Evolutionary conservation across 257 asterid species (phyloP), one percentile per base, ranked within the genome.

Genomic region (Capsicum chinense): DNA sequence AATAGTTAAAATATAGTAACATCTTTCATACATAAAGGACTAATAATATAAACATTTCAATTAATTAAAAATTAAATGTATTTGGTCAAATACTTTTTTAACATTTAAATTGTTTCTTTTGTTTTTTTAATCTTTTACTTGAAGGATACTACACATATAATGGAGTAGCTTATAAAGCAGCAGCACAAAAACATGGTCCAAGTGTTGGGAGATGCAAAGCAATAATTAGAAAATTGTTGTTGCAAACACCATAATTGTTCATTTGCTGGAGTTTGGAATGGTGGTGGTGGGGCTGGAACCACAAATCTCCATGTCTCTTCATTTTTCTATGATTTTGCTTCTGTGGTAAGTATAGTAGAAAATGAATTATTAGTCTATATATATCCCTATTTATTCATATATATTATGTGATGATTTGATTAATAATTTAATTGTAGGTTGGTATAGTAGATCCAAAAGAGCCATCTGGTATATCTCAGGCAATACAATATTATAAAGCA

Each of bases 201-300:
- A 52, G 58, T 85, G 2, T 83, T 19, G 39, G 66, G 59, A 80
- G 44, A 59, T 86, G 89, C 74, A 12, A 64, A 7, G 70, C 47
- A 79, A 3, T 62, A 56, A 66, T 80, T 15, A 50, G 14, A n/a
- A 84, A 86, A 42, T 78, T 10, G 0, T 58, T 86, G 44, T 50
- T 86, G 89, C 54, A 7, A 21, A 5, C 67, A 86, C 85, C 19
- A 58, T 39, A 62, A 70, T 1, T 86, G 89, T 84, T 80, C 89
- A 69, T 86, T 86, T 56, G 83, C 78, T 52, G 89, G 89, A n/a
- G 85, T 86, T 15, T 86, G 89, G 89, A 86, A 81, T n/a, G 89
- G 89, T 15, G 87, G 87, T 0, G 81, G 81, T 0, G 89, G 89
- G 5, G 64, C 0, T 26, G 89, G 87, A 39, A 81, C 63, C 13